Evolutionary conservation across 1,284 basidiomycete species (phyloP), one percentile per base, ranked within the genome.

Genomic region (Rhodofomes roseus): DNA sequence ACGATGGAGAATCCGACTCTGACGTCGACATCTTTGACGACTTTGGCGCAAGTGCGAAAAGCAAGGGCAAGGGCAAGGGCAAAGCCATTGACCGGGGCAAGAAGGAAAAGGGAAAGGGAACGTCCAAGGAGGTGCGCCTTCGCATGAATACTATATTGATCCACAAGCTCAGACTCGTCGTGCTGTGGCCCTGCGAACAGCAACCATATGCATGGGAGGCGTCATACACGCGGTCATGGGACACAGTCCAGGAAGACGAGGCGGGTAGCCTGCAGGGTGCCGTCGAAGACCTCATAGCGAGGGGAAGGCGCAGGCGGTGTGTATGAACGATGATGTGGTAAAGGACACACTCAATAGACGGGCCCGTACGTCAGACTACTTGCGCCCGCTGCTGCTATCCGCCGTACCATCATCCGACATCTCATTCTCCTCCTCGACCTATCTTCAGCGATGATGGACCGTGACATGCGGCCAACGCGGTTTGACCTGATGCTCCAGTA

Each of bases 381-480:
- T 34, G 89, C 89, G 1, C 95, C 96, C 25, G 85, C 91, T 18
- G 81, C 86, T 12, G 93, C 97, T 18, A 90, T 99, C 51, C 89
- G 97, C 36, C 84, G 97, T 23, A 94, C 95, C 7, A 99, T 99
- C 70, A 98, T 99, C 64, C 90, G 96, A 27, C 96, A 99, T 73
- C 83, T 98, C 54, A 84, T 97, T 55, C 83, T 99, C 12, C 76
- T 99, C 14, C 78, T 99, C 22, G 96, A 99, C 73, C 79, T 98
- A 1, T 97, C 95, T 0, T 79, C 86, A 1, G 89, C 94, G 1
- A 99, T 99, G 95, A 81, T 86, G 72, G 96, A 98, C 73, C 88
- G 95, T 43, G 96, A 99, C 75, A 92, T 98, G 86, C 85, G 96
- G 12, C 95, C 96, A 2, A 95, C 92, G 20, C 83, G 96, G 58